These are phyloP conservation scores for Phycomyces blakesleeanus DNA, from an alignment of 192 early-diverging fungal species.

Conservation along the genomic window DNA sequence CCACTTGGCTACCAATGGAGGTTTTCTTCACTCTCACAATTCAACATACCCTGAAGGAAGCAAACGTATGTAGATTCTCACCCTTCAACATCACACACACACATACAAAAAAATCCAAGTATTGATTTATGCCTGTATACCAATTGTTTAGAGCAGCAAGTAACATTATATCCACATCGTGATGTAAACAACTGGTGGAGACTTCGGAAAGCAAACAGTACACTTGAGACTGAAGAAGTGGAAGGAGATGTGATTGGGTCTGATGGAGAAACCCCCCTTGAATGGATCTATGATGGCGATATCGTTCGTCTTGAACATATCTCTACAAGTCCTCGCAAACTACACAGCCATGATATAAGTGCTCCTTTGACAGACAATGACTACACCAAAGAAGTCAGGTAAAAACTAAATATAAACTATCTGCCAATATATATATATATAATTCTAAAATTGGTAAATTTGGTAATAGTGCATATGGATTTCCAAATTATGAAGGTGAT, in stretches of 20 bases:
- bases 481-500: conserved; percentile 73
- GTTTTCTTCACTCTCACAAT: conserved; percentile 73
- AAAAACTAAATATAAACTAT: background rate
- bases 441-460: too few species aligned
- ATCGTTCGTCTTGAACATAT: conserved; percentile 73
- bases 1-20: conserved; percentile 69
- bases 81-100: background rate
- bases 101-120: background rate
- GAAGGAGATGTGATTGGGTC: conserved; percentile 15
- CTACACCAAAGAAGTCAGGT: conserved; percentile 72
- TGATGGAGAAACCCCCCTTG: conserved; percentile 33
- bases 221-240: conserved; percentile 4
- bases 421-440: background rate
- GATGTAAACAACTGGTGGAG: conserved; percentile 85
- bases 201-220: conserved; percentile 39
- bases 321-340: conserved; percentile 49
- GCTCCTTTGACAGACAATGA: conserved; percentile 66
- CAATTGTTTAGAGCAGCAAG: conserved; percentile 67
- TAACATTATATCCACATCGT: conserved; percentile 68
- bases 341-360: conserved; percentile 73
- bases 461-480: conserved; percentile 69
- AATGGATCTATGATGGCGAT: conserved; percentile 64
- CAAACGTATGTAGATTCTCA: conserved; percentile 44
- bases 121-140: background rate
- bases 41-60: conserved; percentile 65